These are phyloP conservation scores for Penicillium sp. DNA, from an alignment of 2,329 filamentous ascomycete genomes.

Conservation along the genomic window DNA sequence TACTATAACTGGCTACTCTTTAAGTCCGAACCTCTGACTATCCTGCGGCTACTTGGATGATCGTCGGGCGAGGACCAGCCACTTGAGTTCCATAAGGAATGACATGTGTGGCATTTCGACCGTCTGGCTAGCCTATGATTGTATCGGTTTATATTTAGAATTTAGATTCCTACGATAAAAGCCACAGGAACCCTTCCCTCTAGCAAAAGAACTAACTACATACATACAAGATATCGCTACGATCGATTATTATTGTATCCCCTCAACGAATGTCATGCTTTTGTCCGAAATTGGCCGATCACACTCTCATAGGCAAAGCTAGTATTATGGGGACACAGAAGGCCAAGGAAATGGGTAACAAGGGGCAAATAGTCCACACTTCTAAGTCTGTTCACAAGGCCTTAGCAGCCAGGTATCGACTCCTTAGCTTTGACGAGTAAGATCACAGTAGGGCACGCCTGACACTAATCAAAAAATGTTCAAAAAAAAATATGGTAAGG, in stretches of 20 bases:
- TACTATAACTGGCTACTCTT: no score
- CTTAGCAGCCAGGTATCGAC: background rate
- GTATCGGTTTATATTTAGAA: background rate
- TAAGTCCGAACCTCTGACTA: no score
- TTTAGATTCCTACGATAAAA: background rate
- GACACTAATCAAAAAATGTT: no score
- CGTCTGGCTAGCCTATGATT: background rate
- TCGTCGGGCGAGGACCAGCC: background rate
- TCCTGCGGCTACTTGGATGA: background rate
- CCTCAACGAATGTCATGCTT: background rate
- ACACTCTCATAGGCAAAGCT: background rate
- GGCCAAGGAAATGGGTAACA: background rate
- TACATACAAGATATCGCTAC: background rate
- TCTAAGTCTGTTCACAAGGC: no score
- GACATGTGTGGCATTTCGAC: slow-evolving; percentile 2
- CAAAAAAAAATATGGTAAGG: no score
- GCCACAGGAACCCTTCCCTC: background rate
- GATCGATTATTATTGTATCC: no score
- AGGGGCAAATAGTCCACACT: background rate
- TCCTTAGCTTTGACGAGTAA: background rate
- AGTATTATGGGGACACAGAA: background rate
- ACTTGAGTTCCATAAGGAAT: background rate
- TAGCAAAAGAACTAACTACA: no score
- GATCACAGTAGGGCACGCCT: background rate
- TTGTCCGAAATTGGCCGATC: background rate